Evolutionary conservation across 2,329 filamentous ascomycete genomes (phyloP).

Genomic region (Calonectria leucothoes): DNA sequence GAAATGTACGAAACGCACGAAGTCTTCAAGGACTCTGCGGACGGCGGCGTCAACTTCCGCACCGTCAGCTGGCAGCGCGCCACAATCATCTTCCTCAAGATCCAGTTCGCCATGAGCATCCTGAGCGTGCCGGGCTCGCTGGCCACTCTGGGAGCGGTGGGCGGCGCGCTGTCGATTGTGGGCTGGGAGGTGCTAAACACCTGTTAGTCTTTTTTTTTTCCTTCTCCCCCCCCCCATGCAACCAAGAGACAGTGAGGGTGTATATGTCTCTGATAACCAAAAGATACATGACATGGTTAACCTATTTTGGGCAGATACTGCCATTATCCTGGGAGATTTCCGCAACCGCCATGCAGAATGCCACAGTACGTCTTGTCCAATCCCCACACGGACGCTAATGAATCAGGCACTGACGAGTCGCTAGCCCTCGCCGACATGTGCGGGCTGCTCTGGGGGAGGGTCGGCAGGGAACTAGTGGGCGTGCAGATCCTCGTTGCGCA

Average conservation of each 20-base stretch:
- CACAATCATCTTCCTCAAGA: slow-evolving; percentile 53
- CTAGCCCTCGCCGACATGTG: slow-evolving; percentile 40
- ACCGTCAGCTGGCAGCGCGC: slow-evolving; percentile 53
- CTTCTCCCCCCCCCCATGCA: background rate
- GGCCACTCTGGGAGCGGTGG: slow-evolving; percentile 24
- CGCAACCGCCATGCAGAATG: slow-evolving; percentile 40
- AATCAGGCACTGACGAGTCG: background rate
- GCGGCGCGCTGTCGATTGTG: slow-evolving; percentile 32
- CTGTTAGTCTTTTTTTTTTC: slow-evolving; percentile 26
- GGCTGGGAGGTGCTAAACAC: slow-evolving; percentile 45
- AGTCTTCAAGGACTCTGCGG: slow-evolving; percentile 40
- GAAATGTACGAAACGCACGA: slow-evolving; percentile 30
- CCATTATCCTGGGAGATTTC: slow-evolving; percentile 38
- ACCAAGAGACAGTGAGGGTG: background rate
- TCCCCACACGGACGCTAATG: background rate
- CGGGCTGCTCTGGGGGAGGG: slow-evolving; percentile 35
- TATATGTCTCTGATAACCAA: background rate
- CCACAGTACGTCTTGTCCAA: slow-evolving; percentile 29
- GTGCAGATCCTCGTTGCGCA: slow-evolving; percentile 39
- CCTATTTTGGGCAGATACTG: slow-evolving; percentile 27
- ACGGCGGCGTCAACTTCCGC: slow-evolving; percentile 44
- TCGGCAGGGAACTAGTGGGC: slow-evolving; percentile 40
- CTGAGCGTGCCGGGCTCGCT: slow-evolving; percentile 39
- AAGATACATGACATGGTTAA: background rate
- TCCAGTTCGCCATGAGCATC: slow-evolving; percentile 41